Percentiles rank a stretch among this genome's conserved stretches.
These are phyloP conservation scores for Vaccinium vitisidaea DNA, from an alignment of 148 eudicot species.

Conservation along the genomic window DNA sequence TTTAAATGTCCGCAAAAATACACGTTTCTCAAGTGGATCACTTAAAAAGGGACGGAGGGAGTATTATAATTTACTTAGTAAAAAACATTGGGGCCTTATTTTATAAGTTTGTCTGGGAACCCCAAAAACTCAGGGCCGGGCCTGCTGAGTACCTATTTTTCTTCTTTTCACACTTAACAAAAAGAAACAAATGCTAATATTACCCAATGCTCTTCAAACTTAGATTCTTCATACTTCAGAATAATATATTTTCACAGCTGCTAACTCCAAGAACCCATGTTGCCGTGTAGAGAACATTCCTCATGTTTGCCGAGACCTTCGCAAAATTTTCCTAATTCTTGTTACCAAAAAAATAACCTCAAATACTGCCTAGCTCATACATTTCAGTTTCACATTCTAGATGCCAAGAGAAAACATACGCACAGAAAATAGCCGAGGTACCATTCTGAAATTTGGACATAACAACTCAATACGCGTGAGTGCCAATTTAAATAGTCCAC, in stretches of 20 bases:
- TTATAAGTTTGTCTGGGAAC: no score
- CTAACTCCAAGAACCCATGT: not conserved
- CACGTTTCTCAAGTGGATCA: no score
- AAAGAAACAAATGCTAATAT: not conserved
- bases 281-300: not conserved
- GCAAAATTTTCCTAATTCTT: not conserved
- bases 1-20: no score
- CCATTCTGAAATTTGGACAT: not conserved
- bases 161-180: not conserved
- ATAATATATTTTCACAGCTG: not conserved
- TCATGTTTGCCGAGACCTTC: not conserved
- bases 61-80: no score
- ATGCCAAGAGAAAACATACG: not conserved
- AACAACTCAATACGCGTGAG: not conserved
- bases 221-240: not conserved
- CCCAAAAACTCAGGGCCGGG: no score
- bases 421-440: not conserved
- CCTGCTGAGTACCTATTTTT: not conserved
- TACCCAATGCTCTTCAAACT: slow-evolving; percentile 8
- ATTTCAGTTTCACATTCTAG: not conserved
- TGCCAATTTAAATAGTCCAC: not conserved
- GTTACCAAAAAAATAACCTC: not conserved
- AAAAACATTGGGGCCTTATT: no score
- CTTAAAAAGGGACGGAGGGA: no score
- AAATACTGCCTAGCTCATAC: not conserved